Conservation (phyloP, 2,329 filamentous ascomycete genomes). For the Colletotrichum tabaci region DNA sequence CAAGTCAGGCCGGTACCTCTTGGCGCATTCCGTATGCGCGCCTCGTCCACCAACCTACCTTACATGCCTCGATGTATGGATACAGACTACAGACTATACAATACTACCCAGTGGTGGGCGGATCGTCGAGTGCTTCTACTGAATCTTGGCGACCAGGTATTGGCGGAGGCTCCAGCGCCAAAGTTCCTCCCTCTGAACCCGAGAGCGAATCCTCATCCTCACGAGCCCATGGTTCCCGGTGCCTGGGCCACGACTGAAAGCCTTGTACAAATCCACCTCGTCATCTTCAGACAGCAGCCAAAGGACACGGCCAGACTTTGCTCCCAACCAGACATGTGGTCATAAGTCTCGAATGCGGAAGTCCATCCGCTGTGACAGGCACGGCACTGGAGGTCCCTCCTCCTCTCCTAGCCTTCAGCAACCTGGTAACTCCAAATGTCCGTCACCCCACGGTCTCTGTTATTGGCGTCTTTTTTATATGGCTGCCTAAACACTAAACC, state of each 20-base stretch:
- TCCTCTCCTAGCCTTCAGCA: neutral
- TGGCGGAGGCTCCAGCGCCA: neutral
- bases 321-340: neutral
- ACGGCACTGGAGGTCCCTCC: slow-evolving; percentile 5
- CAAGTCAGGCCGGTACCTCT: neutral
- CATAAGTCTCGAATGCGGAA: slow-evolving; percentile 1
- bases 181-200: neutral
- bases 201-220: neutral
- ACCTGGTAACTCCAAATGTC: neutral
- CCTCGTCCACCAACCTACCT: neutral
- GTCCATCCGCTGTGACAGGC: neutral
- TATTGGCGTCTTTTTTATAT: slow-evolving; percentile 30
- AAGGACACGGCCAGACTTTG: neutral
- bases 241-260: neutral
- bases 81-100: too few relatives aligned
- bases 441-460: slow-evolving; percentile 11
- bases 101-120: too few relatives aligned
- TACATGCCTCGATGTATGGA: neutral
- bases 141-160: neutral
- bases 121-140: slow-evolving; percentile 1
- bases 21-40: neutral
- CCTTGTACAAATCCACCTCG: neutral
- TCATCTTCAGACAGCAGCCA: neutral
- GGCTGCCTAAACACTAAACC: slow-evolving; percentile 40
- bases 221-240: neutral